Evolutionary conservation across 2,329 filamentous ascomycete genomes (phyloP).

Genomic region (Coleophoma cylindrospora): DNA sequence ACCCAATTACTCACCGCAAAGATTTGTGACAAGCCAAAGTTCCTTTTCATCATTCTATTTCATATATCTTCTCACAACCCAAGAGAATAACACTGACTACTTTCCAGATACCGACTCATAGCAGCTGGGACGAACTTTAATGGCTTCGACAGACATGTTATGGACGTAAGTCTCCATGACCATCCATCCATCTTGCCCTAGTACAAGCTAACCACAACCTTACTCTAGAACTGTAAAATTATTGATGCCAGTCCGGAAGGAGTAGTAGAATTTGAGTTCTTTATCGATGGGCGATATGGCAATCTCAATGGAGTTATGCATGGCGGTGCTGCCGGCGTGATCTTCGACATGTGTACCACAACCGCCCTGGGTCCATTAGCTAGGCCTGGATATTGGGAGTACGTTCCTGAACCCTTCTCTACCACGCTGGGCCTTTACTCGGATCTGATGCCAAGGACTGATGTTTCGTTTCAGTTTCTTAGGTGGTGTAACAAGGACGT

Average conservation of each 20-base stretch:
- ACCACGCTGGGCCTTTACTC: not conserved
- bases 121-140: constrained; percentile 7
- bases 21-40: no score
- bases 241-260: constrained; percentile 25
- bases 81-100: not conserved
- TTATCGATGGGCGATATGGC: constrained; percentile 35
- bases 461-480: constrained; percentile 30
- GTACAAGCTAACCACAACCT: not conserved
- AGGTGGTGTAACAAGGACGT: constrained; percentile 41
- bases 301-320: constrained; percentile 45
- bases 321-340: constrained; percentile 46
- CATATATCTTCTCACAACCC: not conserved
- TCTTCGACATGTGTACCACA: constrained; percentile 51
- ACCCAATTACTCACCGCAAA: no score
- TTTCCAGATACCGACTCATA: constrained; percentile 17
- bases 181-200: not conserved
- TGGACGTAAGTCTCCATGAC: constrained; percentile 4
- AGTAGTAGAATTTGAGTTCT: constrained; percentile 36
- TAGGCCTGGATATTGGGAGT: constrained; percentile 43
- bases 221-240: constrained; percentile 13
- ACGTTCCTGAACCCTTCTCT: constrained; percentile 8
- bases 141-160: constrained; percentile 19
- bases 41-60: not conserved
- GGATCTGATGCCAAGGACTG: not conserved
- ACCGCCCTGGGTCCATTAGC: constrained; percentile 42